A percentile compares a stretch with the other conserved stretches of the same genome.
Evolutionary conservation across 2,329 filamentous ascomycete species (phyloP).

Genomic region (Calonectria multiphialidica): DNA sequence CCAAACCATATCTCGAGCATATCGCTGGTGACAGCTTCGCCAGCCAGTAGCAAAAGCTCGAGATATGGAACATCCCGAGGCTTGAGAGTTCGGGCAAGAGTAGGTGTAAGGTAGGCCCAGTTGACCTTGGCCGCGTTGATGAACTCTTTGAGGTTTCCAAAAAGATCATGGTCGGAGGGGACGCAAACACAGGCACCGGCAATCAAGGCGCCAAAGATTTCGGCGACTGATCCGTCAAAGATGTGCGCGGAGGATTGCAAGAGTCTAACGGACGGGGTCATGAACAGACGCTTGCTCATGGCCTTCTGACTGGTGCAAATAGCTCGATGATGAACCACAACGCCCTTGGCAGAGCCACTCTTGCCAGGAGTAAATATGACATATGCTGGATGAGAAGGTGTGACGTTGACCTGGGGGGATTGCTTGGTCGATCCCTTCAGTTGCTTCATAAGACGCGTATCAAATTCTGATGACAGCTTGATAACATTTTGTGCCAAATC

Average conservation of each 20-base stretch:
- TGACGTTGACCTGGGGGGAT: neutral
- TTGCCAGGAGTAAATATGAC: conserved; percentile 42
- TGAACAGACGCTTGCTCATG: neutral
- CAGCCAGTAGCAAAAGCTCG: conserved; percentile 22
- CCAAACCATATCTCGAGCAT: conserved; percentile 30
- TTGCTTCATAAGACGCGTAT: neutral
- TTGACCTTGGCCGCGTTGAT: neutral
- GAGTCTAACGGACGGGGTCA: conserved; percentile 4
- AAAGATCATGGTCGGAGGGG: conserved; percentile 6
- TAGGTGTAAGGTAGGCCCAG: conserved; percentile 11
- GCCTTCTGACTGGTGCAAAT: conserved; percentile 27
- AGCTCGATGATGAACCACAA: conserved; percentile 33
- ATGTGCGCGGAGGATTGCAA: conserved; percentile 24
- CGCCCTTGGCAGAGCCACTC: conserved; percentile 41
- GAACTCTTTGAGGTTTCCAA: conserved; percentile 11
- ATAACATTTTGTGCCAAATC: neutral
- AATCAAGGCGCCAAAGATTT: conserved; percentile 17
- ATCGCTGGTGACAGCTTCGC: conserved; percentile 21
- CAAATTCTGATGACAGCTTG: neutral
- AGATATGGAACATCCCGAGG: neutral
- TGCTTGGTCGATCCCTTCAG: neutral
- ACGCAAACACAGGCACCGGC: conserved; percentile 25
- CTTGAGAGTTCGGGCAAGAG: neutral
- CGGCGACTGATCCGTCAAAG: conserved; percentile 9
- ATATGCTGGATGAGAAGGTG: conserved; percentile 25